phyloP scores from a whole-genome alignment of 1,139 yeast genomes.

The Meyerozyma carpophila region DNA sequence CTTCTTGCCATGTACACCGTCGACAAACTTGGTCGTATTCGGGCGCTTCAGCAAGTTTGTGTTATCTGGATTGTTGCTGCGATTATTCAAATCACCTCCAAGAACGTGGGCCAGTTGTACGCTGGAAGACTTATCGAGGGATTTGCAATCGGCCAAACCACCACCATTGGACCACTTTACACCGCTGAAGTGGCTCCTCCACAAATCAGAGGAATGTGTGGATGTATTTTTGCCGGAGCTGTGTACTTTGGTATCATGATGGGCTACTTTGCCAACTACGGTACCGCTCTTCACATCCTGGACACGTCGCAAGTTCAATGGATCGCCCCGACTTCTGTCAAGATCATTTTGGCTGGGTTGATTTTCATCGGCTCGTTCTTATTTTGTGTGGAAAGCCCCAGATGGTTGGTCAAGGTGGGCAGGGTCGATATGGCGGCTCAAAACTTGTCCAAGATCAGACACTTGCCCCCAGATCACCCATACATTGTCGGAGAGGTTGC shows the following conservation, averaged over 20 bases:
- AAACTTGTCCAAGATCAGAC: conserved; percentile 41
- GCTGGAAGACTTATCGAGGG: conserved; percentile 55
- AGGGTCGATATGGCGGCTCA: conserved; percentile 29
- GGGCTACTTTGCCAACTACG: conserved; percentile 46
- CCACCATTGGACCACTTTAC: conserved; percentile 53
- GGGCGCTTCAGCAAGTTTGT: conserved; percentile 44
- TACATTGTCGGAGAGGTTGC: conserved; percentile 48
- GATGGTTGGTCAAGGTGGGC: conserved; percentile 39
- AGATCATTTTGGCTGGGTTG: conserved; percentile 38
- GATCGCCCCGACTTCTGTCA: conserved; percentile 24
- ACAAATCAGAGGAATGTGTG: conserved; percentile 46
- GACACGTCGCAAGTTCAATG: conserved; percentile 28
- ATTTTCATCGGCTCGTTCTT: conserved; percentile 32
- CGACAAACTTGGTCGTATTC: conserved; percentile 51
- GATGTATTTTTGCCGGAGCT: conserved; percentile 49
- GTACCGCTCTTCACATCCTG: conserved; percentile 30
- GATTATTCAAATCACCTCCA: conserved; percentile 43
- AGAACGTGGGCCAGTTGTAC: conserved; percentile 41
- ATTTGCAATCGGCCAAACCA: conserved; percentile 52
- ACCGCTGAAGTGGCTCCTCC: conserved; percentile 51
- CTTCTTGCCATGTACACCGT: conserved; percentile 44
- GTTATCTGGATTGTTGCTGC: conserved; percentile 43
- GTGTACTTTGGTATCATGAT: conserved; percentile 52
- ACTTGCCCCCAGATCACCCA: conserved; percentile 46
- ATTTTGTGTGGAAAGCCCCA: conserved; percentile 39